Percentiles rank a stretch among this genome's conserved stretches.
Conservation (phyloP, 2,329 filamentous ascomycete species). For the Leptographium flavum region DNA sequence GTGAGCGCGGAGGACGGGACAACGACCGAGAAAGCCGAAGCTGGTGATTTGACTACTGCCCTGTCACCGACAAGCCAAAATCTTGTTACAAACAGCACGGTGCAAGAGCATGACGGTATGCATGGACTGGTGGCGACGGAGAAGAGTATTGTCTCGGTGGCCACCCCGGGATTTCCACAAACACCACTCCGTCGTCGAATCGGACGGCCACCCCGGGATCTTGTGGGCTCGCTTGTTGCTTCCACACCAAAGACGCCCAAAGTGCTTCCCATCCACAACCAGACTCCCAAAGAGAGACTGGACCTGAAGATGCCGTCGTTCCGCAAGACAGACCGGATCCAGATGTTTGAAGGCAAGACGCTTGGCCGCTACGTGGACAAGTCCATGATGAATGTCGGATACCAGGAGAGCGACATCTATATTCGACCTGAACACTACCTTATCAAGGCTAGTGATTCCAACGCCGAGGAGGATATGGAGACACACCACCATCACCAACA, state of each 20-base stretch:
- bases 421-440: slow-evolving; percentile 61
- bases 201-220: slow-evolving; percentile 34
- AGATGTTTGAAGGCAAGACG: slow-evolving; percentile 69
- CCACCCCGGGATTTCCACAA: not conserved
- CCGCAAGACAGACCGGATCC: slow-evolving; percentile 64
- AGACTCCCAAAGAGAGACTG: slow-evolving; percentile 66
- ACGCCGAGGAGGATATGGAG: slow-evolving; percentile 45
- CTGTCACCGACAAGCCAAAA: not conserved
- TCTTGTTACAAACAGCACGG: not conserved
- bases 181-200: slow-evolving; percentile 19
- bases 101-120: not conserved
- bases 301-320: slow-evolving; percentile 66
- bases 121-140: slow-evolving; percentile 21
- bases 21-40: not conserved
- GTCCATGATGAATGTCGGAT: slow-evolving; percentile 89
- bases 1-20: not conserved
- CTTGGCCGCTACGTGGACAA: slow-evolving; percentile 88
- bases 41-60: not conserved
- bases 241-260: slow-evolving; percentile 42
- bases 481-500: slow-evolving; percentile 13
- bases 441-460: slow-evolving; percentile 46
- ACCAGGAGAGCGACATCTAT: slow-evolving; percentile 88
- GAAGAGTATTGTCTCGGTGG: not conserved
- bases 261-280: slow-evolving; percentile 62
- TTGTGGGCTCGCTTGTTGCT: slow-evolving; percentile 14